These are phyloP conservation scores for Colletotrichum eleusines DNA, from an alignment of 2,329 filamentous ascomycete genomes.

Conservation along the genomic window DNA sequence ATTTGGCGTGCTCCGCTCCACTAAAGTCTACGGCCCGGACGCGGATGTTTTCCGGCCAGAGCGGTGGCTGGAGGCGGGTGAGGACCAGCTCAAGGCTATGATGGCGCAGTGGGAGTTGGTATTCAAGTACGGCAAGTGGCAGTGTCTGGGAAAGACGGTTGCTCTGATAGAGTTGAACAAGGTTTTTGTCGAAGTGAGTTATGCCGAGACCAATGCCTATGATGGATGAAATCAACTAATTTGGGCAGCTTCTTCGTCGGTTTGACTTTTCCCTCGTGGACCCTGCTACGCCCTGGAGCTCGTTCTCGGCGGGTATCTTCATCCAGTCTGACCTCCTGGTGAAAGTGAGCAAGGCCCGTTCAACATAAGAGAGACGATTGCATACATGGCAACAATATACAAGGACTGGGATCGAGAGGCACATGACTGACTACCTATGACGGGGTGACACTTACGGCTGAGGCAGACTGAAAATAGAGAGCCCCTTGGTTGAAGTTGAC, in stretches of 20 bases:
- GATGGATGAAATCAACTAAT: neutral
- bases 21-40: slow-evolving; percentile 54
- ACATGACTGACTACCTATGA: neutral
- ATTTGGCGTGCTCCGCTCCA: slow-evolving; percentile 55
- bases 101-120: slow-evolving; percentile 55
- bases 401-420: neutral
- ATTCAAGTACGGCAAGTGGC: slow-evolving; percentile 58
- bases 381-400: neutral
- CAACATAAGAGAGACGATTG: neutral
- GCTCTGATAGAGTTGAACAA: slow-evolving; percentile 60
- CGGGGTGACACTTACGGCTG: slow-evolving; percentile 19
- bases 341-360: slow-evolving; percentile 44
- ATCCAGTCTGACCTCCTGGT: slow-evolving; percentile 50
- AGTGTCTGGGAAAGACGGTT: slow-evolving; percentile 61
- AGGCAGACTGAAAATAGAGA: slow-evolving; percentile 20
- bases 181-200: slow-evolving; percentile 56
- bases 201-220: neutral
- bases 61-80: slow-evolving; percentile 59
- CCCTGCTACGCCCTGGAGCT: slow-evolving; percentile 49
- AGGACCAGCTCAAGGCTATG: slow-evolving; percentile 51
- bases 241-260: slow-evolving; percentile 48
- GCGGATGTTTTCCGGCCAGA: slow-evolving; percentile 60
- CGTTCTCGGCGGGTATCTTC: slow-evolving; percentile 51
- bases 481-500: neutral
- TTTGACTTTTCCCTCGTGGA: slow-evolving; percentile 51